Percentiles rank a stretch among this genome's conserved stretches.
Evolutionary conservation across 306 rosid genomes (phyloP).

Genomic region (Acacia melanoxylon): DNA sequence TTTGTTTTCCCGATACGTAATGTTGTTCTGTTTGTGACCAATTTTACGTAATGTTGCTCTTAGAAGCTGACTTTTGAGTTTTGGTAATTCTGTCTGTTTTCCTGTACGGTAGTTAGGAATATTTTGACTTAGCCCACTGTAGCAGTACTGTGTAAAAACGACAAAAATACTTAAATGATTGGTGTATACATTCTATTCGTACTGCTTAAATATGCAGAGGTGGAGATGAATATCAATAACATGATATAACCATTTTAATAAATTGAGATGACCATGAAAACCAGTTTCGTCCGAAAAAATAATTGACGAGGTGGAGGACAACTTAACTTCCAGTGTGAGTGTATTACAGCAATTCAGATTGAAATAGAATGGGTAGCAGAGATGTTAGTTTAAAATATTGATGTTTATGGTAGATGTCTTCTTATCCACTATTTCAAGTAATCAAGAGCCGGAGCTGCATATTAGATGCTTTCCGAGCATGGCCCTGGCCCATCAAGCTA

Average conservation of each 20-base stretch:
- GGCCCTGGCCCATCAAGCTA: not conserved
- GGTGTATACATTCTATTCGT: not conserved
- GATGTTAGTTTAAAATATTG: not conserved
- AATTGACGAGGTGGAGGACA: not conserved
- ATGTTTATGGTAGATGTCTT: constrained; percentile 4
- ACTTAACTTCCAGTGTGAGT: not conserved
- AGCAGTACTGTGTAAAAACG: constrained; percentile 9
- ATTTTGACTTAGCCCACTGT: constrained; percentile 24
- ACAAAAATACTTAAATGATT: not conserved
- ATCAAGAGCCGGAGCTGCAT: constrained; percentile 12
- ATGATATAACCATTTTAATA: constrained; percentile 11
- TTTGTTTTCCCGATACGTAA: not conserved
- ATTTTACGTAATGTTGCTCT: constrained; percentile 3
- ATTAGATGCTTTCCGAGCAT: not conserved
- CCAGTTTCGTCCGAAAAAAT: not conserved
- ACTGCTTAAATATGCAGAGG: not conserved
- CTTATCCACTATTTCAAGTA: not conserved
- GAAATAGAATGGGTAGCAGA: not conserved
- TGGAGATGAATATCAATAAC: not conserved
- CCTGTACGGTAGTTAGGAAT: not conserved
- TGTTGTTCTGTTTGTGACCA: not conserved
- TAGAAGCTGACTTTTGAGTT: constrained; percentile 8
- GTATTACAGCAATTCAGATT: not conserved
- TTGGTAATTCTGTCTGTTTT: constrained; percentile 28
- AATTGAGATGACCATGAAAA: constrained; percentile 10